Conservation (phyloP, 495 filamentous ascomycete species). For the Xylaria intraflava region DNA sequence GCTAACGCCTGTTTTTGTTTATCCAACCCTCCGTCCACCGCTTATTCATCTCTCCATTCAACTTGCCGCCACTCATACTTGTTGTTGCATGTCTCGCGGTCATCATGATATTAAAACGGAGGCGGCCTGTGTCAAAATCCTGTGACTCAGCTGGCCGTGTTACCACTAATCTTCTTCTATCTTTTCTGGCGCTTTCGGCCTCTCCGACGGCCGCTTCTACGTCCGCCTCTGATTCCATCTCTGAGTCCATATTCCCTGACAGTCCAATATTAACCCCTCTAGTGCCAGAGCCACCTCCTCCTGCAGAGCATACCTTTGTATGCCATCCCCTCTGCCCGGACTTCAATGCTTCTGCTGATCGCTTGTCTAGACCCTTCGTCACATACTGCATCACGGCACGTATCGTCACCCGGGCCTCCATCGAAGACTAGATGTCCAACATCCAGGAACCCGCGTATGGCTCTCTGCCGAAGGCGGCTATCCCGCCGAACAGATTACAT, state of each 20-base stretch:
- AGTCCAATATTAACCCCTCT: constrained; percentile 27
- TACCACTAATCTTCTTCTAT: constrained; percentile 53
- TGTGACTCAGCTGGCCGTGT: constrained; percentile 51
- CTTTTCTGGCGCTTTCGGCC: constrained; percentile 53
- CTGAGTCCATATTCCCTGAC: constrained; percentile 27
- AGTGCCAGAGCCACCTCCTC: constrained; percentile 32
- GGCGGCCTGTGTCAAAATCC: constrained; percentile 22
- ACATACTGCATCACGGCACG: constrained; percentile 86
- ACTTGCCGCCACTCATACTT: constrained; percentile 21
- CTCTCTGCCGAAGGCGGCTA: constrained; percentile 58
- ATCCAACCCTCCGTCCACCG: background rate
- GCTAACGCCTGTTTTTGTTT: constrained; percentile 1
- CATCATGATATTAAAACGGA: constrained; percentile 37
- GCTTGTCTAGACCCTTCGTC: constrained; percentile 61
- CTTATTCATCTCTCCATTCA: background rate
- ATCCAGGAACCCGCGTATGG: constrained; percentile 54
- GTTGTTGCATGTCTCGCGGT: constrained; percentile 19
- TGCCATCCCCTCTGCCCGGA: constrained; percentile 10
- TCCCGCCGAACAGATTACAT: constrained; percentile 41
- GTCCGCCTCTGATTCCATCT: constrained; percentile 20
- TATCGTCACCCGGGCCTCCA: constrained; percentile 66
- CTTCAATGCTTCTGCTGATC: background rate
- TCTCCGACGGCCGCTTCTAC: constrained; percentile 28
- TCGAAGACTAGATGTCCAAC: constrained; percentile 60
- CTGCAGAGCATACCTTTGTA: constrained; percentile 47